Evolutionary conservation across 768 basidiomycete genomes (phyloP).

Genomic region (Collybiopsis confluens): DNA sequence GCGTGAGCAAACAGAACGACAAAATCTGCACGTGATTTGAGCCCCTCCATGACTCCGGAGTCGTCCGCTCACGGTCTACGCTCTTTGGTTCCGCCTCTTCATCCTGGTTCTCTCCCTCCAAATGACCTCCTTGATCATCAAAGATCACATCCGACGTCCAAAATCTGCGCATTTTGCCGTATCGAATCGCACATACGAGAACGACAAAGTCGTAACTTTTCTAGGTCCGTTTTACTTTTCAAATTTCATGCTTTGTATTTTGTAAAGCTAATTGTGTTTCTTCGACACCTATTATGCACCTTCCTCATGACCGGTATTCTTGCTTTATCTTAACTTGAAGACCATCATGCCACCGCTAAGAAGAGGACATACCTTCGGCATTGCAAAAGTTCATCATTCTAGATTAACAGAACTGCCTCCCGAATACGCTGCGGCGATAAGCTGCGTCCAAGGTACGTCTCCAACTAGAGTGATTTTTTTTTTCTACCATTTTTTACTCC

Average conservation of each 20-base stretch:
- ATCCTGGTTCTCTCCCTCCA: too few relatives aligned
- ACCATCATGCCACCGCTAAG: constrained; percentile 64
- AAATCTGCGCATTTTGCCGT: constrained; percentile 48
- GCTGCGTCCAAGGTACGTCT: constrained; percentile 55
- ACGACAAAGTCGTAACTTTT: constrained; percentile 59
- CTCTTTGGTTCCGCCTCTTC: too few relatives aligned
- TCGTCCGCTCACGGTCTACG: too few relatives aligned
- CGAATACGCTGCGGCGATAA: constrained; percentile 54
- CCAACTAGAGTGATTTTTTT: not conserved
- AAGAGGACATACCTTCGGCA: constrained; percentile 60
- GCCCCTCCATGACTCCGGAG: too few relatives aligned
- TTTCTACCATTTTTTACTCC: not conserved
- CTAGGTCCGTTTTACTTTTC: constrained; percentile 50
- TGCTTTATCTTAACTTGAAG: too few relatives aligned
- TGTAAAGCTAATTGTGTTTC: not conserved
- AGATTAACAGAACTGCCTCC: constrained; percentile 60
- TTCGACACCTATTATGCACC: constrained; percentile 32
- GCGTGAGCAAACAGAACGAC: too few relatives aligned
- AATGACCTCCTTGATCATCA: too few relatives aligned
- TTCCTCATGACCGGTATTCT: too few relatives aligned
- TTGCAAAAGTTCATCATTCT: too few relatives aligned
- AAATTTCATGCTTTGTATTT: not conserved
- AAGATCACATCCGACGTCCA: constrained; percentile 45
- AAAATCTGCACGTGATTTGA: too few relatives aligned
- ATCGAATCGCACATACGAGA: constrained; percentile 47